Percentiles rank a stretch among this genome's conserved stretches.
Conservation (phyloP, 225 moss, liverwort and hornwort species). For the Sphagnum contortum region DNA sequence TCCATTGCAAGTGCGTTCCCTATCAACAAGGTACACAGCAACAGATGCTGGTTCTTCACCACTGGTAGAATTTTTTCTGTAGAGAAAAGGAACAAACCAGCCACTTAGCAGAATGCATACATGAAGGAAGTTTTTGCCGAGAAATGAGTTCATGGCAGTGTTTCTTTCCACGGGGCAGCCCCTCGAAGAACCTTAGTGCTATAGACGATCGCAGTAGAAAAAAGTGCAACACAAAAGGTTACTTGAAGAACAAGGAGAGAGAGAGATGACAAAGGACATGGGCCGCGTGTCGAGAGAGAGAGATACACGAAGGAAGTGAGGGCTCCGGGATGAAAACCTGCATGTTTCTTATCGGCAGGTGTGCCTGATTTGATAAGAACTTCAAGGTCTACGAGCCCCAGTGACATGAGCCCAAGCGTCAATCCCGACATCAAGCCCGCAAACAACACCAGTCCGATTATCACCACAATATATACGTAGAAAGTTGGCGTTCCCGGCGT, state of each 20-base stretch:
- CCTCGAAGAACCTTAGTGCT: background rate
- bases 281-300: background rate
- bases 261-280: background rate
- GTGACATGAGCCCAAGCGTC: conserved; percentile 22
- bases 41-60: conserved; percentile 79
- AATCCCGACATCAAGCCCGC: too few relatives aligned
- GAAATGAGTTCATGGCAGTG: background rate
- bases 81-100: background rate
- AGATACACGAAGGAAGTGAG: background rate
- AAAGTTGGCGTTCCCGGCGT: too few relatives aligned
- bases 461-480: too few relatives aligned
- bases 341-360: conserved; percentile 28
- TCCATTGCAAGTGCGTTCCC: conserved; percentile 94
- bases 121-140: background rate
- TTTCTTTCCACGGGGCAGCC: background rate
- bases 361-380: conserved; percentile 42
- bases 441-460: too few relatives aligned
- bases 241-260: background rate
- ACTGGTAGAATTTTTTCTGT: conserved; percentile 85
- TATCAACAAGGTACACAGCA: conserved; percentile 81
- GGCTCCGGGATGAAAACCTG: conserved; percentile 15
- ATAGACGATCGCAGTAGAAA: background rate
- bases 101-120: too few relatives aligned
- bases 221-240: background rate
- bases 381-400: conserved; percentile 47